A percentile compares a stretch with the other conserved stretches of the same genome.
phyloP scores from a whole-genome alignment of 371 early-diverging fungal species.

The Apophysomyces variabilis region DNA sequence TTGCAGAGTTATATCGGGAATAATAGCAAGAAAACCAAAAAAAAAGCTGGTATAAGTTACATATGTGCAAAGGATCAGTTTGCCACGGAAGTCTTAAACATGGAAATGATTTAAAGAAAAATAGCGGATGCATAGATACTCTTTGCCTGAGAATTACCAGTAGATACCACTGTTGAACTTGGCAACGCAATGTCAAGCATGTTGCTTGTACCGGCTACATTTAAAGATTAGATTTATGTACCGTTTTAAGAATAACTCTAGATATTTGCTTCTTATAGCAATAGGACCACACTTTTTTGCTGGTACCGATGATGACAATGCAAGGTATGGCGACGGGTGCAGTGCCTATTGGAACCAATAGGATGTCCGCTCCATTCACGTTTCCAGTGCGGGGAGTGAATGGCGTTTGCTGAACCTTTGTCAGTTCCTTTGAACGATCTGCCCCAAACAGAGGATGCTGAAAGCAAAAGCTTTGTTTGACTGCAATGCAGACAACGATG shows the following conservation, averaged over 20 bases:
- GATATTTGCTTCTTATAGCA: background rate
- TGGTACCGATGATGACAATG: background rate
- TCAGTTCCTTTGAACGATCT: conserved; percentile 1
- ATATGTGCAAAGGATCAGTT: no score
- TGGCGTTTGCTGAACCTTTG: conserved; percentile 30
- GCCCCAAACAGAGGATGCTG: conserved; percentile 9
- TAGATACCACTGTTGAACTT: no score
- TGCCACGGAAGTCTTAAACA: no score
- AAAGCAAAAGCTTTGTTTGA: conserved; percentile 65
- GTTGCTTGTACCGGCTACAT: no score
- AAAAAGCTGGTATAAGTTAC: no score
- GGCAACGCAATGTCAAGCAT: no score
- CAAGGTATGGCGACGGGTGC: background rate
- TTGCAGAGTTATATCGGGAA: no score
- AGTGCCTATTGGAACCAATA: background rate
- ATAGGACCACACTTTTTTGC: background rate
- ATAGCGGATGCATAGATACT: no score
- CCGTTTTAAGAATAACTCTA: background rate
- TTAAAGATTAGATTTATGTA: background rate
- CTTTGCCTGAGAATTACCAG: no score
- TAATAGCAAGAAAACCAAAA: no score
- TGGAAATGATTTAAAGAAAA: no score
- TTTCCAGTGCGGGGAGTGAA: conserved; percentile 14
- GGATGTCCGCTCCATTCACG: background rate
- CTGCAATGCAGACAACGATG: conserved; percentile 63